Conservation (phyloP, 2,329 filamentous ascomycete species). For the Chrysoporthe deuterocubensis region DNA sequence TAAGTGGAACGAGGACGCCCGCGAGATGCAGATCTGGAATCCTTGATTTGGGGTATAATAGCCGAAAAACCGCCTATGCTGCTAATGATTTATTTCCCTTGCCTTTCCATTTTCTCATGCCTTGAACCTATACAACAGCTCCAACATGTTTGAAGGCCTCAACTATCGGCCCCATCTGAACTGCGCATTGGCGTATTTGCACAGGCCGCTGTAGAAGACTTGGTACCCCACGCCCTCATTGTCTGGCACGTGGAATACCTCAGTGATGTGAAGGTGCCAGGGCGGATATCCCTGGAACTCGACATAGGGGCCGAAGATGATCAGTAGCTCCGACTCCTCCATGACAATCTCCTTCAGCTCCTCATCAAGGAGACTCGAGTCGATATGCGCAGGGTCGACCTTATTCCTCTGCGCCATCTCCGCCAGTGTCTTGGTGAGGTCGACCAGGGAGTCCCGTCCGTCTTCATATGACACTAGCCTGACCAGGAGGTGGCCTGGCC, state of each 20-base stretch:
- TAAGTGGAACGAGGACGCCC: slow-evolving; percentile 63
- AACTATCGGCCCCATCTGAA: slow-evolving; percentile 77
- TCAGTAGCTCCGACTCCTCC: slow-evolving; percentile 85
- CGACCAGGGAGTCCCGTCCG: slow-evolving; percentile 90
- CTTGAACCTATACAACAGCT: slow-evolving; percentile 17
- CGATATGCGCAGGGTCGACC: slow-evolving; percentile 80
- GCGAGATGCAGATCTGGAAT: slow-evolving; percentile 53
- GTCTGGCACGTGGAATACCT: slow-evolving; percentile 83
- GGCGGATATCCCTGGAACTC: slow-evolving; percentile 91
- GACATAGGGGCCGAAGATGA: slow-evolving; percentile 84
- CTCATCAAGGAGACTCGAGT: slow-evolving; percentile 81
- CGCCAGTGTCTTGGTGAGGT: slow-evolving; percentile 89
- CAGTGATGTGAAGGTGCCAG: slow-evolving; percentile 92
- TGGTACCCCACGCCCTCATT: slow-evolving; percentile 90
- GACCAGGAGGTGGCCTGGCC: slow-evolving; percentile 57
- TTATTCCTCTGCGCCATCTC: slow-evolving; percentile 95
- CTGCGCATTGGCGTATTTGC: slow-evolving; percentile 83
- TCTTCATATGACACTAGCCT: slow-evolving; percentile 87
- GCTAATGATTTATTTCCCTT: slow-evolving; percentile 2
- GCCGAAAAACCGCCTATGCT: slow-evolving; percentile 21
- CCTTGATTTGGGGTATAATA: slow-evolving; percentile 29
- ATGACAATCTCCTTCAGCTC: slow-evolving; percentile 82
- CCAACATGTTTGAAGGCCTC: slow-evolving; percentile 15
- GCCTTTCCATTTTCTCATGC: slow-evolving; percentile 17
- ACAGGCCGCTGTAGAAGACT: slow-evolving; percentile 83